Percentiles rank a stretch among this genome's conserved stretches.
Evolutionary conservation across 805 yeast species (phyloP).

Genomic region (Nakazawaea anatomiae): DNA sequence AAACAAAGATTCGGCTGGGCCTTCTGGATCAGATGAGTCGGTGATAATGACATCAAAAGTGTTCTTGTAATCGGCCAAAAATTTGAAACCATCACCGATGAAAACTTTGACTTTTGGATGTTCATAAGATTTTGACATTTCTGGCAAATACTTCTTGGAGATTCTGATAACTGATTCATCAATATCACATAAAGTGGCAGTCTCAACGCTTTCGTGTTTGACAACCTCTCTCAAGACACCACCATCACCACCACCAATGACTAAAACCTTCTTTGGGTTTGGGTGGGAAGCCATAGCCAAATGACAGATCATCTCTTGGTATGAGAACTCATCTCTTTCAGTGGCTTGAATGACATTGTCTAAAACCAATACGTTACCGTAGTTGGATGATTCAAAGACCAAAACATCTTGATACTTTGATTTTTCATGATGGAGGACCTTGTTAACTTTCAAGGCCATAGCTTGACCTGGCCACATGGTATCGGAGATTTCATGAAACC

Average conservation of each 20-base stretch:
- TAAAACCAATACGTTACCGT: conserved; percentile 91
- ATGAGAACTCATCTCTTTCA: conserved; percentile 95
- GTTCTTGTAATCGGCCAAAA: conserved; percentile 76
- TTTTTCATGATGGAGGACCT: conserved; percentile 77
- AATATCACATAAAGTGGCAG: conserved; percentile 89
- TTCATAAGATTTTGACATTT: conserved; percentile 74
- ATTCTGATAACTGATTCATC: conserved; percentile 89
- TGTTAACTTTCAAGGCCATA: conserved; percentile 82
- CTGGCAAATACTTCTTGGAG: conserved; percentile 82
- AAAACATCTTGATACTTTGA: conserved; percentile 91
- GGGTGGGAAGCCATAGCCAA: conserved; percentile 90
- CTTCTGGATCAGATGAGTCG: conserved; percentile 88
- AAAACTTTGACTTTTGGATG: conserved; percentile 89
- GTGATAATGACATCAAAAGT: conserved; percentile 93
- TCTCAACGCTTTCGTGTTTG: conserved; percentile 81
- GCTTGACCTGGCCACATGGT: conserved; percentile 99
- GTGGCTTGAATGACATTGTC: conserved; percentile 96
- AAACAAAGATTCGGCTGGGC: conserved; percentile 89
- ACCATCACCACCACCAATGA: conserved; percentile 99
- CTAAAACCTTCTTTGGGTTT: conserved; percentile 88
- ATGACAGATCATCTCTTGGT: conserved; percentile 98
- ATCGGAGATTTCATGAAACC: conserved; percentile 94
- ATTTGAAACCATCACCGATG: conserved; percentile 97
- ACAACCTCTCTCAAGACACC: conserved; percentile 94
- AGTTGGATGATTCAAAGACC: conserved; percentile 87